phyloP scores from a whole-genome alignment of 1,284 basidiomycete genomes.

The Ganoderma leucocontextum region DNA sequence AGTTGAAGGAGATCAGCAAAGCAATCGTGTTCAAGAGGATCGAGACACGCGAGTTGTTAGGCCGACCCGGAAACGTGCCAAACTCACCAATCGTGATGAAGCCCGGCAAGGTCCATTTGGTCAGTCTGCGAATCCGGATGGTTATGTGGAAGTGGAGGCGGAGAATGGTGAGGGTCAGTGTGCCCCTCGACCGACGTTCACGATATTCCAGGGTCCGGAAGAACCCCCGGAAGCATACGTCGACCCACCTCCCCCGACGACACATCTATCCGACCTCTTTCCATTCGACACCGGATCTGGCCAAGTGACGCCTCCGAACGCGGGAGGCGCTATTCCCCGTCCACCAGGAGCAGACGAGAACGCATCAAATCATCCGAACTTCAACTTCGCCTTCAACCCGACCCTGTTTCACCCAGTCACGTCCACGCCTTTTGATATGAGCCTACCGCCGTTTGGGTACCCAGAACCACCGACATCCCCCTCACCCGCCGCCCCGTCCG shows the following conservation, averaged over 20 bases:
- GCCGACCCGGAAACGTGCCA: slow-evolving; percentile 62
- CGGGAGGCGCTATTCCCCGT: slow-evolving; percentile 37
- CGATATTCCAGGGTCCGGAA: slow-evolving; percentile 44
- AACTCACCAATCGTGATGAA: slow-evolving; percentile 35
- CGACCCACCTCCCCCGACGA: slow-evolving; percentile 41
- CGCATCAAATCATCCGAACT: slow-evolving; percentile 37
- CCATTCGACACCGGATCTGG: slow-evolving; percentile 44
- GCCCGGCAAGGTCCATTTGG: slow-evolving; percentile 2
- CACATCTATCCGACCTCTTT: slow-evolving; percentile 61
- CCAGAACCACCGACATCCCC: slow-evolving; percentile 76
- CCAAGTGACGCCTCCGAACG: slow-evolving; percentile 29
- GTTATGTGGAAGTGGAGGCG: slow-evolving; percentile 8
- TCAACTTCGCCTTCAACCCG: slow-evolving; percentile 58
- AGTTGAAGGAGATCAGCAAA: slow-evolving; percentile 51
- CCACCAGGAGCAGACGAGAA: slow-evolving; percentile 61
- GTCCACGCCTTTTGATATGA: slow-evolving; percentile 53
- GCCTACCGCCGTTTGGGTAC: slow-evolving; percentile 60
- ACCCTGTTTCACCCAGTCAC: slow-evolving; percentile 52
- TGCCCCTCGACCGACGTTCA: slow-evolving; percentile 36
- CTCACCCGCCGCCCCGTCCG: slow-evolving; percentile 53
- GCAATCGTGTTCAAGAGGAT: slow-evolving; percentile 46
- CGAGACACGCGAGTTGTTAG: slow-evolving; percentile 47
- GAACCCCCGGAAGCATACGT: slow-evolving; percentile 36
- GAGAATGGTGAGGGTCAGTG: slow-evolving; percentile 22
- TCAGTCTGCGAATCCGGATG: not conserved